These are phyloP conservation scores for Aspergillus pseudoterreus DNA, from an alignment of 2,329 filamentous ascomycete species.

Conservation along the genomic window DNA sequence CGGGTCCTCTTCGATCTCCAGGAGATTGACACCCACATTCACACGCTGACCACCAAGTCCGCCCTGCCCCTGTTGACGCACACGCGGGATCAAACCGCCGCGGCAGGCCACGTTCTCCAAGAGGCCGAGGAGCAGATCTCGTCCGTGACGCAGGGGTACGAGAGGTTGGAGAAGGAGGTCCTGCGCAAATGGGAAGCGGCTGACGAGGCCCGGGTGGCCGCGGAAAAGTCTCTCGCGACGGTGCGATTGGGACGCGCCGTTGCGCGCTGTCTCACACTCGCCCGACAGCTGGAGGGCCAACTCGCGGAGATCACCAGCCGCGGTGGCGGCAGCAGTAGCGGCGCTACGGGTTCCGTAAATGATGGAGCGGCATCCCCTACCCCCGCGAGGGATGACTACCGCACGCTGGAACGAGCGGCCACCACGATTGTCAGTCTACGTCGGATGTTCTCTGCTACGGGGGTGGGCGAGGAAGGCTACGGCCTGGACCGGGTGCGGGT, in stretches of 20 bases:
- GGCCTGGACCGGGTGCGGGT: constrained; percentile 71
- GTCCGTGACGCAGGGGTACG: constrained; percentile 78
- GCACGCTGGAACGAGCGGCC: constrained; percentile 75
- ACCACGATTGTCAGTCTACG: constrained; percentile 73
- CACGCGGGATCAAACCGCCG: constrained; percentile 69
- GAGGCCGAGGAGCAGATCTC: constrained; percentile 78
- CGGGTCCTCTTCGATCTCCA: constrained; percentile 94
- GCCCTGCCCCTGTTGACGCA: constrained; percentile 77
- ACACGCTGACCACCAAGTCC: constrained; percentile 78
- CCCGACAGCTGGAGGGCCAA: constrained; percentile 82
- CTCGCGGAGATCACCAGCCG: constrained; percentile 63
- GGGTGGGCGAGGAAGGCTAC: constrained; percentile 68
- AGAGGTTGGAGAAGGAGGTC: constrained; percentile 80
- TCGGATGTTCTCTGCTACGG: constrained; percentile 66
- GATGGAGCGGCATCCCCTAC: constrained; percentile 24
- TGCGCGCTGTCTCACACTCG: constrained; percentile 73
- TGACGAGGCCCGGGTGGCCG: constrained; percentile 73
- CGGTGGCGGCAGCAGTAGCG: constrained; percentile 16
- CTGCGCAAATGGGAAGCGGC: constrained; percentile 80
- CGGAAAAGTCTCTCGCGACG: constrained; percentile 75
- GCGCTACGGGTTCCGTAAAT: constrained; percentile 26
- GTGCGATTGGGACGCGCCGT: constrained; percentile 73
- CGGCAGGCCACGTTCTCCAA: constrained; percentile 67
- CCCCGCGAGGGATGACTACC: constrained; percentile 63
- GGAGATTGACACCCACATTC: constrained; percentile 94